Evolutionary conservation across 1,284 basidiomycete genomes (phyloP), one percentile per base, ranked within the genome.

Genomic region (Ustilago cynodontis): DNA sequence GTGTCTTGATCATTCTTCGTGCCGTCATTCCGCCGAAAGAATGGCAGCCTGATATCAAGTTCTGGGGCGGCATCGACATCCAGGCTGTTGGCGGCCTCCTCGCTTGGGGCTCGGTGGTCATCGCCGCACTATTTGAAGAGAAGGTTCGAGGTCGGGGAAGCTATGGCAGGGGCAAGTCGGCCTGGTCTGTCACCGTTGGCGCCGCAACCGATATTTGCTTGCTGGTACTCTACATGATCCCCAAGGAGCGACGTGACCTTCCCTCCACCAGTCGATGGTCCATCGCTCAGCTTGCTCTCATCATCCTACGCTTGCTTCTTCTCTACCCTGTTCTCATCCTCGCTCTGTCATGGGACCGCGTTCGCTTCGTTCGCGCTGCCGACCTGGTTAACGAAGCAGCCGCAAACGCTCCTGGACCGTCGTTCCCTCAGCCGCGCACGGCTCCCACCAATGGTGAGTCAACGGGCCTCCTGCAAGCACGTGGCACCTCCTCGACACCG

Each of bases 11-110:
- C 52, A 80, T 82, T 31, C 65, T 83, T 31, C 65, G 77, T 14
- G 83, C 81, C 20, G 81, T 83, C n/a, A 41, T 86, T 22, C 82
- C 83, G 11, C 71, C 74, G 0, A 68, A 78, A 24, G 39, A 67
- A 31, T 86, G 83, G 83, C 73, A 78, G 33, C 82, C 83, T 0
- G 69, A 78, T 28, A 55, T 79, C 41, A 33, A 60, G 1, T 64
- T 70, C 14, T 86, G 81, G 81, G 45, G 56, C 11, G 71, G 59
- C n/a, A 43, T 84, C 52, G 77, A 82, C 41, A 56, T 82, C 7
- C 81, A 82, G 41, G 71, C 78, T 3, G 66, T 83, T 9, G 75
- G 79, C 18, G 83, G 81, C 28, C 54, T 81, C 8, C 55, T 84
- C 14, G 81, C 72, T 1, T 84, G 82, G 79, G 69, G 67, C 45